Conservation (phyloP, 1,284 basidiomycete species). For the Leccinum colubrinum region DNA sequence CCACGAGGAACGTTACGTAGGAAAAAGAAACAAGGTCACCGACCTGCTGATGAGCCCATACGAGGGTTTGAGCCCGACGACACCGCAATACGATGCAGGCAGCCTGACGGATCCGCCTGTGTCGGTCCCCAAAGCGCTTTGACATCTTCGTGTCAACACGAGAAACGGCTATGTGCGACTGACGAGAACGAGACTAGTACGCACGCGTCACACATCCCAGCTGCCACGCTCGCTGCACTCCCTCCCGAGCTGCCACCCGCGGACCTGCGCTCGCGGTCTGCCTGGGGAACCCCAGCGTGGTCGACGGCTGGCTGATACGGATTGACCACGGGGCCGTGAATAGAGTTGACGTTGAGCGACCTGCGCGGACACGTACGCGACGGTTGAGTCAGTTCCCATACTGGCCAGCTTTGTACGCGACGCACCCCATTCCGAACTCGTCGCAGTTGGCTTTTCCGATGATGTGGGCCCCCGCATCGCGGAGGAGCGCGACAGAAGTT, state of each 20-base stretch:
- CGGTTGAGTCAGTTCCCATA: background rate
- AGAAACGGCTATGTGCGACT: background rate
- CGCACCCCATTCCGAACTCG: slow-evolving; percentile 97
- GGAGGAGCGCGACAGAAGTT: slow-evolving; percentile 73
- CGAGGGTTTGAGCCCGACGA: slow-evolving; percentile 92
- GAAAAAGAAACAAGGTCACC: slow-evolving; percentile 8
- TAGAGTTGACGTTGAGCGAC: slow-evolving; percentile 70
- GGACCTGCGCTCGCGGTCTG: slow-evolving; percentile 49
- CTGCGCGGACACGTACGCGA: slow-evolving; percentile 35
- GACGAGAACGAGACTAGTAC: slow-evolving; percentile 27
- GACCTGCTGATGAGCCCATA: slow-evolving; percentile 90
- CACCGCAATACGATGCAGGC: slow-evolving; percentile 92
- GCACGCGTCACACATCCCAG: slow-evolving; percentile 78
- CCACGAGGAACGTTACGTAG: slow-evolving; percentile 1
- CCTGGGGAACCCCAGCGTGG: slow-evolving; percentile 22
- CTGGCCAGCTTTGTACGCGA: background rate
- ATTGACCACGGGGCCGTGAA: slow-evolving; percentile 78
- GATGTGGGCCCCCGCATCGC: slow-evolving; percentile 67
- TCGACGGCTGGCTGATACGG: slow-evolving; percentile 45
- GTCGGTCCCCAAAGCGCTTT: slow-evolving; percentile 88
- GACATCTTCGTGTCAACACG: slow-evolving; percentile 14
- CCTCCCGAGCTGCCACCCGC: slow-evolving; percentile 87
- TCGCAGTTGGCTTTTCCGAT: slow-evolving; percentile 94
- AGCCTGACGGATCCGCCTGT: slow-evolving; percentile 94
- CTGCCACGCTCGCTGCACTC: slow-evolving; percentile 79